These are phyloP conservation scores for Phoenix dactylifera DNA, from an alignment of 176 grass and related monocot species.

Conservation along the genomic window DNA sequence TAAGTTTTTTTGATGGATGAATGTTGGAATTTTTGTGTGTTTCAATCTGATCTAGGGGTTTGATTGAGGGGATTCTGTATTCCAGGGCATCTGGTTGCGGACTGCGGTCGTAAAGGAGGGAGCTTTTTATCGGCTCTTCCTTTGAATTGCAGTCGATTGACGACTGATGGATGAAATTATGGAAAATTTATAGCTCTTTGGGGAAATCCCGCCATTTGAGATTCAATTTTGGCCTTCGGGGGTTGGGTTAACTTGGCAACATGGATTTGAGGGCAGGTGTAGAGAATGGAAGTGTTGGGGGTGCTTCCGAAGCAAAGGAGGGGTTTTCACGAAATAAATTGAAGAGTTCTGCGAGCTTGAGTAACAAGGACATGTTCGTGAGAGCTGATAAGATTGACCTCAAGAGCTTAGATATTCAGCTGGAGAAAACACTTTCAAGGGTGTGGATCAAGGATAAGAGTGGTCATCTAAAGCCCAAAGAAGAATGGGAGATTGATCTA, in stretches of 20 bases:
- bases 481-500: constrained; percentile 80
- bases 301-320: constrained; percentile 1
- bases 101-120: too few relatives aligned
- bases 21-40: background rate
- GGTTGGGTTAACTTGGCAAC: constrained; percentile 3
- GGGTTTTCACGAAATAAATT: background rate
- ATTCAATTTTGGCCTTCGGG: background rate
- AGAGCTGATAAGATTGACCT: constrained; percentile 69
- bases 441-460: constrained; percentile 55
- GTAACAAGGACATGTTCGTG: constrained; percentile 43
- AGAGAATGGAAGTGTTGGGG: background rate
- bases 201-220: too few relatives aligned
- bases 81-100: background rate
- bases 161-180: background rate
- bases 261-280: constrained; percentile 16
- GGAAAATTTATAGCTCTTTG: background rate
- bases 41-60: background rate
- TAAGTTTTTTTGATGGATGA: background rate
- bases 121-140: too few relatives aligned
- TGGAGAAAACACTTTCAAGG: constrained; percentile 72
- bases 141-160: too few relatives aligned
- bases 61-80: background rate
- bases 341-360: constrained; percentile 4
- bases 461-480: constrained; percentile 16
- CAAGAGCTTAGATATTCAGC: constrained; percentile 54